A percentile compares a stretch with the other conserved stretches of the same genome.
Conservation (phyloP, 768 basidiomycete species). For the Pleurotus giganteus region DNA sequence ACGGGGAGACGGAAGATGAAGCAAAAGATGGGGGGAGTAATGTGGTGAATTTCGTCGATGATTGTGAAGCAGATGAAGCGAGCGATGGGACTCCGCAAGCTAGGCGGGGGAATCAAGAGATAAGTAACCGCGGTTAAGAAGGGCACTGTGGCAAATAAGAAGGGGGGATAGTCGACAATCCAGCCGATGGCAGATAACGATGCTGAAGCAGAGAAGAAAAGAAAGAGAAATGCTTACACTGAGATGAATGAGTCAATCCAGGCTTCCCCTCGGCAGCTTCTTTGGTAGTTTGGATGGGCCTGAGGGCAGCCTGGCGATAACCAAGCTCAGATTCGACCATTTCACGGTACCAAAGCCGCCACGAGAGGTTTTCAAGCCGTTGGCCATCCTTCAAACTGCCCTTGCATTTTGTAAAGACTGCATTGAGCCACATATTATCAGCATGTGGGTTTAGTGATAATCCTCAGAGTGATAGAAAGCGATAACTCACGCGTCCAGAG, state of each 20-base stretch:
- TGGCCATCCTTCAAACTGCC: conserved; percentile 75
- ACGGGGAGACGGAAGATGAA: not conserved
- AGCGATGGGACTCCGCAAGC: not conserved
- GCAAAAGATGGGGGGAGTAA: not conserved
- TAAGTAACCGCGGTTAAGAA: no score
- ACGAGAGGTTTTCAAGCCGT: conserved; percentile 83
- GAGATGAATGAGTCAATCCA: not conserved
- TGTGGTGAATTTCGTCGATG: not conserved
- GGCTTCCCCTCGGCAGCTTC: conserved; percentile 9
- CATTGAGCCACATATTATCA: conserved; percentile 11
- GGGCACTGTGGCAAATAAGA: no score
- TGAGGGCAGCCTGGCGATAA: conserved; percentile 26
- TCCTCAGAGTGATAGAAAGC: not conserved
- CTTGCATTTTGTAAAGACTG: conserved; percentile 87
- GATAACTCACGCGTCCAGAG: conserved; percentile 64
- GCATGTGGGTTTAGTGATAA: conserved; percentile 8
- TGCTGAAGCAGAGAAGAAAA: not conserved
- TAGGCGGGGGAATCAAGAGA: not conserved
- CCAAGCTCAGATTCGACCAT: conserved; percentile 35
- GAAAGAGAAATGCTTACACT: not conserved
- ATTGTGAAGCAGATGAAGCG: not conserved
- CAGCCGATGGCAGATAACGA: no score
- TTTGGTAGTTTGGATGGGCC: conserved; percentile 16
- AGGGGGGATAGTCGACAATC: no score
- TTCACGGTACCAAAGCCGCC: conserved; percentile 80